A percentile compares a stretch with the other conserved stretches of the same genome.
phyloP scores from a whole-genome alignment of 352 stramenopile species.

The Pythium pyrilobum region DNA sequence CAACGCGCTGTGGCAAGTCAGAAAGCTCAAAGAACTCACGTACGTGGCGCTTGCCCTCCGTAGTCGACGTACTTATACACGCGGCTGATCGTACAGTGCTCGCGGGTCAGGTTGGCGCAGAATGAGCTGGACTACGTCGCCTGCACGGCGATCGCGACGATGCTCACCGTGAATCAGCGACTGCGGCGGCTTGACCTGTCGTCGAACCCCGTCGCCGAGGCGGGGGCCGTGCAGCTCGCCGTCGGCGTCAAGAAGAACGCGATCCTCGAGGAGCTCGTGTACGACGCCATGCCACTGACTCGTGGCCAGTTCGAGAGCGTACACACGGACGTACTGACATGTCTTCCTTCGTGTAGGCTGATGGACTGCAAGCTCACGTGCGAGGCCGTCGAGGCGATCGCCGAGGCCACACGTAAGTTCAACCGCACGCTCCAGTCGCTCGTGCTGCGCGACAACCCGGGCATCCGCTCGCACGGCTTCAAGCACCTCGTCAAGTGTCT shows the following conservation, averaged over 20 bases:
- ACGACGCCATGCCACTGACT: neutral
- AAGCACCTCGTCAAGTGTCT: conserved; percentile 39
- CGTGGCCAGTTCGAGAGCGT: neutral
- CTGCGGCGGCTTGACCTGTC: conserved; percentile 36
- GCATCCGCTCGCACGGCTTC: conserved; percentile 38
- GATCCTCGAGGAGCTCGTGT: conserved; percentile 41
- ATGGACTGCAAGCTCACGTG: conserved; percentile 37
- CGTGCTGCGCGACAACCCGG: conserved; percentile 36
- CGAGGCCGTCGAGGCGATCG: conserved; percentile 31
- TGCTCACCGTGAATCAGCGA: conserved; percentile 51
- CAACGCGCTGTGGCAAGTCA: conserved; percentile 39
- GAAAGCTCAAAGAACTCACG: conserved; percentile 35
- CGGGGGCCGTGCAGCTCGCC: conserved; percentile 36
- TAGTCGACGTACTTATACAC: too few species aligned
- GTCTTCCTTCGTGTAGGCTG: conserved; percentile 20
- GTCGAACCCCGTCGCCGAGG: conserved; percentile 42
- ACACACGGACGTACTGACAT: neutral
- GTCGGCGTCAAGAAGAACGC: conserved; percentile 50
- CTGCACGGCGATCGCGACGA: conserved; percentile 32
- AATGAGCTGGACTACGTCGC: conserved; percentile 62
- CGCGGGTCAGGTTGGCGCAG: conserved; percentile 24
- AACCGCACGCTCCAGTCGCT: conserved; percentile 43
- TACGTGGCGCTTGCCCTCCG: too few species aligned
- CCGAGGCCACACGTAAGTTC: conserved; percentile 31
- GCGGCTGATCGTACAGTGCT: neutral